Percentiles rank a stretch among this genome's conserved stretches.
phyloP scores from a whole-genome alignment of 768 basidiomycete genomes.

The Saitozyma sp. region DNA sequence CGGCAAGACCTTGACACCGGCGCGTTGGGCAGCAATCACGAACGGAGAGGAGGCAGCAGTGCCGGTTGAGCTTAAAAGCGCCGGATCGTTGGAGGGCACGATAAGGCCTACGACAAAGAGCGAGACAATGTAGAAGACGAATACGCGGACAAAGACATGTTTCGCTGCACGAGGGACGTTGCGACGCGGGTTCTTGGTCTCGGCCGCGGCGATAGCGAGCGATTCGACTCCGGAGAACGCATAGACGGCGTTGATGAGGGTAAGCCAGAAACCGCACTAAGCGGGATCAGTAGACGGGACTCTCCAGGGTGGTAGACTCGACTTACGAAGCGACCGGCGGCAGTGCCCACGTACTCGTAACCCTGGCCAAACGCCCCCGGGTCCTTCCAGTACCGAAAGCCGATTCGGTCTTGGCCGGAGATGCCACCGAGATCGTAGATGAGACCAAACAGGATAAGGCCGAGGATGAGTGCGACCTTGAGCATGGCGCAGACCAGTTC shows the following conservation, averaged over 20 bases:
- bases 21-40: constrained; percentile 27
- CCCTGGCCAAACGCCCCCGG: constrained; percentile 9
- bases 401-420: constrained; percentile 7
- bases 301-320: not conserved
- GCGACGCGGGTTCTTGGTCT: constrained; percentile 21
- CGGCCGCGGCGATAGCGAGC: constrained; percentile 25
- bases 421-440: constrained; percentile 17
- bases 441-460: constrained; percentile 26
- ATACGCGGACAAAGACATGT: constrained; percentile 14
- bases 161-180: constrained; percentile 14
- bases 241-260: constrained; percentile 26
- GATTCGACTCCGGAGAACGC: constrained; percentile 23
- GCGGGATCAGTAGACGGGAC: not conserved
- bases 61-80: constrained; percentile 22
- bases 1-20: constrained; percentile 41
- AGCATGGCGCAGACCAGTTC: constrained; percentile 21
- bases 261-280: constrained; percentile 15
- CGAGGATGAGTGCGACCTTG: constrained; percentile 24
- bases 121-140: constrained; percentile 32
- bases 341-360: constrained; percentile 1
- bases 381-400: constrained; percentile 20
- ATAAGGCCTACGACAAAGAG: constrained; percentile 46
- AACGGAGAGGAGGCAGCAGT: constrained; percentile 42
- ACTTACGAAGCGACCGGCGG: not conserved
- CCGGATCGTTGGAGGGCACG: constrained; percentile 36